These are phyloP conservation scores for Boletales sp. DNA, from an alignment of 768 basidiomycete genomes.

Conservation along the genomic window DNA sequence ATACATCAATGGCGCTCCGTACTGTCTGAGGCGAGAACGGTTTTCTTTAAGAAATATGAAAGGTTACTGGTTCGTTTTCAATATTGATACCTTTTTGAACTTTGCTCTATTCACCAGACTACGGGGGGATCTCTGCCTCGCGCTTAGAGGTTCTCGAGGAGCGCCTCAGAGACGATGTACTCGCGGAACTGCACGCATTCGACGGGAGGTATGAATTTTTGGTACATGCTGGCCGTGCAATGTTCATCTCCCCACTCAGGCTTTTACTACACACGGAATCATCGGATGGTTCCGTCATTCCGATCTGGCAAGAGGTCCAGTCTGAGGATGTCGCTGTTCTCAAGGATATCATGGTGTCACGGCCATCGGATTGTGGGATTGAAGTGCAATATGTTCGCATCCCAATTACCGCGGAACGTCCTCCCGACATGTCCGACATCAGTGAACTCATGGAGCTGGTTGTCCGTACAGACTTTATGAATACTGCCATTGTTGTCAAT, in stretches of 20 bases:
- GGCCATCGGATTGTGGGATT: conserved; percentile 42
- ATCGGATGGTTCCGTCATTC: conserved; percentile 80
- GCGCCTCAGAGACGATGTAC: conserved; percentile 82
- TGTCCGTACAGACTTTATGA: conserved; percentile 59
- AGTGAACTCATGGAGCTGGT: conserved; percentile 78
- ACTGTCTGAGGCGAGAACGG: conserved; percentile 81
- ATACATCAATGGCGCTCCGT: conserved; percentile 90
- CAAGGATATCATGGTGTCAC: conserved; percentile 81
- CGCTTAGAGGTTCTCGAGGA: conserved; percentile 90
- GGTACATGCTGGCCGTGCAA: neutral
- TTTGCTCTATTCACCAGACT: conserved; percentile 50
- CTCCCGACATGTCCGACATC: conserved; percentile 71
- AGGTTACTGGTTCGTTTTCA: conserved; percentile 39
- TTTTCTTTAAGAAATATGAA: conserved; percentile 94
- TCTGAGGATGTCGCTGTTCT: conserved; percentile 71
- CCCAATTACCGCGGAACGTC: conserved; percentile 88
- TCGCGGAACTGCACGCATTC: conserved; percentile 77
- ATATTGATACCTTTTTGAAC: neutral
- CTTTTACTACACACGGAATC: conserved; percentile 89
- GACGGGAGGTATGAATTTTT: conserved; percentile 64
- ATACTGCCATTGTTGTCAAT: conserved; percentile 87
- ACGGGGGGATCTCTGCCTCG: conserved; percentile 90
- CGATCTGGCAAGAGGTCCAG: conserved; percentile 91
- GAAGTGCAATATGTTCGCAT: conserved; percentile 79
- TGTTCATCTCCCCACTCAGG: conserved; percentile 34